Evolutionary conservation across 2,329 filamentous ascomycete species (phyloP).

Genomic region (Phialophora macrospora): DNA sequence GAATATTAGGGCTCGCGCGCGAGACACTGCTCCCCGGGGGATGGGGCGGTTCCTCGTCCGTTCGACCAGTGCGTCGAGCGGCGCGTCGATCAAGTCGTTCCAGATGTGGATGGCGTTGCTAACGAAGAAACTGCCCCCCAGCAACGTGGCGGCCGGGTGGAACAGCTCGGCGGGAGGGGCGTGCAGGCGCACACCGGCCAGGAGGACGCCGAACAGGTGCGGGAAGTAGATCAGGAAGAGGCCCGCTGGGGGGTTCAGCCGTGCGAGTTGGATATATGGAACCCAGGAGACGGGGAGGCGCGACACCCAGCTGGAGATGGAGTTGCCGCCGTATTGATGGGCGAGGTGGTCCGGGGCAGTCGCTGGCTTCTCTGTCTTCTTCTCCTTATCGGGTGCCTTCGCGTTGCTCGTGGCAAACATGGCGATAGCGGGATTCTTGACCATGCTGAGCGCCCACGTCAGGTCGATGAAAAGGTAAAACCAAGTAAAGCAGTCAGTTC

Average conservation of each 20-base stretch:
- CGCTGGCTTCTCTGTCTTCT: not conserved
- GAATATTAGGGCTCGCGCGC: not conserved
- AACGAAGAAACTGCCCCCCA: not conserved
- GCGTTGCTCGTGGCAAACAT: not conserved
- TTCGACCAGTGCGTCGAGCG: not conserved
- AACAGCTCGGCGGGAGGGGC: not conserved
- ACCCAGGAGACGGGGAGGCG: not conserved
- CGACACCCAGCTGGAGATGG: not conserved
- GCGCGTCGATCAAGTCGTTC: constrained; percentile 2
- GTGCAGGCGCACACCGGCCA: not conserved
- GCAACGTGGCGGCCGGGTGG: not conserved
- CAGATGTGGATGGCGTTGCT: not conserved
- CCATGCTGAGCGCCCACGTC: not conserved
- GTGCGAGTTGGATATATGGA: not conserved
- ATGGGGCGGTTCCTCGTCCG: not conserved
- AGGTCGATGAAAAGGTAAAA: not conserved
- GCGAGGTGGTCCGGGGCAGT: not conserved
- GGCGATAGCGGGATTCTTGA: not conserved
- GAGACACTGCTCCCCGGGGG: not conserved
- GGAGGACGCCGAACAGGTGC: not conserved
- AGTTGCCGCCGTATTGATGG: constrained; percentile 1
- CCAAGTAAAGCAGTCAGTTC: too few species aligned
- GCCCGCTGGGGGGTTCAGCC: not conserved
- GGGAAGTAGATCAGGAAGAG: constrained; percentile 2
- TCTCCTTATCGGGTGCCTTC: not conserved